These are phyloP conservation scores for Kalanchoe fedtschenkoi DNA, from an alignment of 164 flowering plant species.

Conservation along the genomic window DNA sequence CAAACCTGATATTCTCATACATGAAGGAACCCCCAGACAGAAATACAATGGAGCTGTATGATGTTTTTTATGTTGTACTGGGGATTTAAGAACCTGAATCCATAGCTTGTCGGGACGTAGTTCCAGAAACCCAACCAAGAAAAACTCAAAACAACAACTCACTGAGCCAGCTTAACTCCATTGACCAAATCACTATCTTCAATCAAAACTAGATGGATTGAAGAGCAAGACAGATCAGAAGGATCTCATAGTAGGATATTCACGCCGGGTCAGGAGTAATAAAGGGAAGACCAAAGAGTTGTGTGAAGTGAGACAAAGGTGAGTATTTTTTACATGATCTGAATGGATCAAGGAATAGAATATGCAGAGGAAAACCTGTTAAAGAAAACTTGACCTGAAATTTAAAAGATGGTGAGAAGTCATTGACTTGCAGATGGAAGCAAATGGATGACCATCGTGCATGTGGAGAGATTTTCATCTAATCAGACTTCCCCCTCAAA, in stretches of 20 bases:
- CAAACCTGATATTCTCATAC: not conserved
- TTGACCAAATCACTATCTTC: not conserved
- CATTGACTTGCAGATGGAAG: slow-evolving; percentile 5
- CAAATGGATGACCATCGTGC: not conserved
- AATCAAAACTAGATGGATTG: not conserved
- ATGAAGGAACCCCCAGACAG: not conserved
- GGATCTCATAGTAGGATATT: not conserved
- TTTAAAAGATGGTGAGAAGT: not conserved
- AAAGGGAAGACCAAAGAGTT: not conserved
- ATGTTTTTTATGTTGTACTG: not conserved
- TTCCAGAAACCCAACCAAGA: not conserved
- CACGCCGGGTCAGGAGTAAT: not conserved
- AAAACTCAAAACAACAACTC: not conserved
- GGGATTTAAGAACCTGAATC: not conserved
- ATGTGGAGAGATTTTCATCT: too few species aligned
- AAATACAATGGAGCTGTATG: not conserved
- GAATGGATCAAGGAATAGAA: not conserved
- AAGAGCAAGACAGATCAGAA: not conserved
- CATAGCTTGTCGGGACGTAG: not conserved
- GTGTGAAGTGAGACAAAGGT: slow-evolving; percentile 2
- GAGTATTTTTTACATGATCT: slow-evolving; percentile 3
- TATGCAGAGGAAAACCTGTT: not conserved
- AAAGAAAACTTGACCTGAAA: slow-evolving; percentile 3
- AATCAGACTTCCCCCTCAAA: too few species aligned
- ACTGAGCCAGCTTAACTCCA: not conserved